A percentile compares a stretch with the other conserved stretches of the same genome.
Conservation (phyloP, 2,329 filamentous ascomycete species). For the Diaporthe ilicicola region DNA sequence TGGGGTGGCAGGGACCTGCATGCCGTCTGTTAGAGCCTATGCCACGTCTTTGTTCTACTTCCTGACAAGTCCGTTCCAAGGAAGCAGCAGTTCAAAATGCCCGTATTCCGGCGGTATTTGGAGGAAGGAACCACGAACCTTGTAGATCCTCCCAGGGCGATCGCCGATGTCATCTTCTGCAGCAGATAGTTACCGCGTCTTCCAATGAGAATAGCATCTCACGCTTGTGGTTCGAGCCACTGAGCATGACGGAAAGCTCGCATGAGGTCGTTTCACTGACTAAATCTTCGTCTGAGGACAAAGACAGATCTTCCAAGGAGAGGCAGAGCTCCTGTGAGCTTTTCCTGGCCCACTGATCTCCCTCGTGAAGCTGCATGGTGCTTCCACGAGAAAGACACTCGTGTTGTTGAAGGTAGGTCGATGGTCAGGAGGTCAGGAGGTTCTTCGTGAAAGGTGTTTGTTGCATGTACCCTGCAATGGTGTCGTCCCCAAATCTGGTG, state of each 20-base stretch:
- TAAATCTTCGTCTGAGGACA: background rate
- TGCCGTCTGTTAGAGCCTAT: background rate
- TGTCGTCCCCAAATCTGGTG: too few relatives aligned
- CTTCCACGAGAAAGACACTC: too few relatives aligned
- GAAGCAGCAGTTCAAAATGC: too few relatives aligned
- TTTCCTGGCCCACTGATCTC: background rate
- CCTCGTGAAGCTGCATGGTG: background rate
- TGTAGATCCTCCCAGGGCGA: background rate
- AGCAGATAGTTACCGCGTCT: background rate
- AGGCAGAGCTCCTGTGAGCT: background rate
- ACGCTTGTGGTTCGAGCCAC: background rate
- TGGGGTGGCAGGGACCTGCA: background rate
- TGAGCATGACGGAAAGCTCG: background rate
- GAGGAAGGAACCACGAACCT: background rate
- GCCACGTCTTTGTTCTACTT: too few relatives aligned
- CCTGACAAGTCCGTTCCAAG: too few relatives aligned
- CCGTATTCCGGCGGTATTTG: too few relatives aligned
- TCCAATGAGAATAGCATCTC: background rate
- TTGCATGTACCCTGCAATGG: too few relatives aligned
- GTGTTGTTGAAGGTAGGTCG: background rate
- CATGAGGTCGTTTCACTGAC: rapidly evolving
- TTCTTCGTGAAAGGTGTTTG: background rate
- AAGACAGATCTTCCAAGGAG: background rate
- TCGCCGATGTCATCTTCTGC: background rate
- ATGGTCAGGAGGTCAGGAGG: background rate